Conservation (phyloP, 2,329 filamentous ascomycete genomes). For the Zarea fungicola region DNA sequence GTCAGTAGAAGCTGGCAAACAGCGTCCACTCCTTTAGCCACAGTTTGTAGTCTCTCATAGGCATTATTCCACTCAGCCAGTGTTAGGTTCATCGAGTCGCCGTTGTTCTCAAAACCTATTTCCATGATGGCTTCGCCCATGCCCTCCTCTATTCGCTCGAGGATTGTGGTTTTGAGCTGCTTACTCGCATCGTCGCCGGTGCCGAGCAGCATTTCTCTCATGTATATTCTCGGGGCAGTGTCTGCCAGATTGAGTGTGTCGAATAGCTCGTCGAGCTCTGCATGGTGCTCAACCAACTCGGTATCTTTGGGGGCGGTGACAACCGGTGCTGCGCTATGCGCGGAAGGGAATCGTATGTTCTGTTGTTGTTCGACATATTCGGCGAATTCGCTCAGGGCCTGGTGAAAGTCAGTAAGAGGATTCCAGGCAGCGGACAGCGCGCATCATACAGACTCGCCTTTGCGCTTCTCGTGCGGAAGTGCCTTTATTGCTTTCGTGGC, state of each 20-base stretch:
- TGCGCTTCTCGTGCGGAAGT: slow-evolving; percentile 71
- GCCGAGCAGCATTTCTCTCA: slow-evolving; percentile 72
- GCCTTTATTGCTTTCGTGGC: slow-evolving; percentile 53
- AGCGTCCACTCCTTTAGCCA: slow-evolving; percentile 60
- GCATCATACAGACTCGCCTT: slow-evolving; percentile 75
- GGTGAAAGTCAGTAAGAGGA: background rate
- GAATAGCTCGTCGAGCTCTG: slow-evolving; percentile 88
- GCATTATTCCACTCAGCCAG: slow-evolving; percentile 71
- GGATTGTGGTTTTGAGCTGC: slow-evolving; percentile 60
- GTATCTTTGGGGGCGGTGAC: slow-evolving; percentile 23
- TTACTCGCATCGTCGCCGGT: slow-evolving; percentile 55
- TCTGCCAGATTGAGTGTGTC: slow-evolving; percentile 81
- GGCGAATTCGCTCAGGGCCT: slow-evolving; percentile 90
- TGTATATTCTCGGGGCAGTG: slow-evolving; percentile 56
- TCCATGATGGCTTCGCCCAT: slow-evolving; percentile 89
- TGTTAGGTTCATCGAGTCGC: slow-evolving; percentile 74
- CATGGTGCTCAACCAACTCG: slow-evolving; percentile 49
- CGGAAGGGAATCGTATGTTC: slow-evolving; percentile 56
- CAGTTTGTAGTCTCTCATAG: slow-evolving; percentile 58
- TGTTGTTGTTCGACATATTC: slow-evolving; percentile 97
- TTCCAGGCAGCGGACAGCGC: slow-evolving; percentile 19
- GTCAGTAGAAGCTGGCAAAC: slow-evolving; percentile 81
- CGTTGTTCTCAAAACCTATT: slow-evolving; percentile 83
- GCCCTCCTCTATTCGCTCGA: slow-evolving; percentile 70
- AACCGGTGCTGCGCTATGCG: slow-evolving; percentile 23